These are phyloP conservation scores for Debaryomyces subglobosus DNA, from an alignment of 1,139 yeast species.

Conservation along the genomic window DNA sequence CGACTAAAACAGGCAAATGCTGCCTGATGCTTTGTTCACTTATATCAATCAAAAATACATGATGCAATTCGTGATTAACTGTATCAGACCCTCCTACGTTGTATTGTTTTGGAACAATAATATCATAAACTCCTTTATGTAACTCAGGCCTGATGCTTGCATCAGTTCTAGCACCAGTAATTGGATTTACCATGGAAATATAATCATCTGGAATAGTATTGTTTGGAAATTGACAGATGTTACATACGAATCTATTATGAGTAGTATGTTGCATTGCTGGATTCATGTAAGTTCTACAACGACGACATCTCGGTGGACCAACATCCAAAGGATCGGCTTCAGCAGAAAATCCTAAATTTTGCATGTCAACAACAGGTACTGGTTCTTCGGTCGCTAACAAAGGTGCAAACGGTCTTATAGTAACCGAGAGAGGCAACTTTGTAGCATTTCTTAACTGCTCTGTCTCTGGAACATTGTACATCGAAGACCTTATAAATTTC, in stretches of 20 bases:
- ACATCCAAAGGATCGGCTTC: constrained; percentile 35
- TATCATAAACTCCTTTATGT: constrained; percentile 82
- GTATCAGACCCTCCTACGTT: constrained; percentile 47
- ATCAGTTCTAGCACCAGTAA: constrained; percentile 63
- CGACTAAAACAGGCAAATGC: constrained; percentile 65
- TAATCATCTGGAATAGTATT: constrained; percentile 73
- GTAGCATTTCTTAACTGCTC: constrained; percentile 73
- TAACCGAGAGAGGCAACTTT: constrained; percentile 78
- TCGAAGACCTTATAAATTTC: constrained; percentile 72
- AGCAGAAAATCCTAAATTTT: constrained; percentile 31
- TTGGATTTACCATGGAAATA: constrained; percentile 59
- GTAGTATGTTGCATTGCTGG: constrained; percentile 77
- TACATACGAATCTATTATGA: constrained; percentile 74
- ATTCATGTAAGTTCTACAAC: constrained; percentile 89
- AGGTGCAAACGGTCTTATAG: constrained; percentile 84
- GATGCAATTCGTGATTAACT: constrained; percentile 53
- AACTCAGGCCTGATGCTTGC: constrained; percentile 72
- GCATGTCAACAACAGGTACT: constrained; percentile 72
- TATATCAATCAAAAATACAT: constrained; percentile 79
- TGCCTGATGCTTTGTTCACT: constrained; percentile 63
- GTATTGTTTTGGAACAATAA: constrained; percentile 74
- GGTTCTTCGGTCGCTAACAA: constrained; percentile 49
- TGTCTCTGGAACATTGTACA: constrained; percentile 82
- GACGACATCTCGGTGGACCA: constrained; percentile 86
- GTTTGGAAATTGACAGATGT: constrained; percentile 78